A percentile compares a stretch with the other conserved stretches of the same genome.
Conservation (phyloP, 805 yeast genomes). For the Saccharomycopsis guyanensis region DNA sequence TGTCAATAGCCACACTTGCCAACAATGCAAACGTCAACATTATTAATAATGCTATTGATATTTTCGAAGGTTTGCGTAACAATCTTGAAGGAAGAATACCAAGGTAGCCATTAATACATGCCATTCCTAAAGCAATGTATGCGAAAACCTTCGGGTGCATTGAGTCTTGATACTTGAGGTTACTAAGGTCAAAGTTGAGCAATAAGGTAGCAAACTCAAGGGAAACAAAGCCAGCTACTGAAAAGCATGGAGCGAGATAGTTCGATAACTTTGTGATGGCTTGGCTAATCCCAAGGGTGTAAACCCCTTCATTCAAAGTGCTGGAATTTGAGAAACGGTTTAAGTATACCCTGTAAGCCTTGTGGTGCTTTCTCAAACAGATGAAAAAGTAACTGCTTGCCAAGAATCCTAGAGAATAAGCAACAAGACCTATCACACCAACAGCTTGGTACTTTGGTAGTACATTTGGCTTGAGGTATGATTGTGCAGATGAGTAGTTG, state of each 20-base stretch:
- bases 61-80: background rate
- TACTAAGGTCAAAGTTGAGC: background rate
- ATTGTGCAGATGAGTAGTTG: constrained; percentile 2
- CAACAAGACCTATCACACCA: background rate
- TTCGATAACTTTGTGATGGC: background rate
- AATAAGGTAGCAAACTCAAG: background rate
- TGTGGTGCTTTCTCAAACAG: background rate
- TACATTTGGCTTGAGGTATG: background rate
- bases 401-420: background rate
- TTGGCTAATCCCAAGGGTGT: background rate
- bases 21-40: background rate
- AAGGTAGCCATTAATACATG: background rate
- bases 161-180: background rate
- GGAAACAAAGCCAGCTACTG: background rate
- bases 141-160: background rate
- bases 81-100: background rate
- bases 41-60: background rate
- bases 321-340: no score
- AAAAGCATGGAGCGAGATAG: background rate
- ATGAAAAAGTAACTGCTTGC: constrained; percentile 1
- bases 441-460: background rate
- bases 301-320: background rate
- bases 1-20: background rate
- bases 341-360: background rate
- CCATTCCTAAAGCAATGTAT: background rate